These are phyloP conservation scores for Penicillium thymicola DNA, from an alignment of 2,329 filamentous ascomycete species.

Conservation along the genomic window DNA sequence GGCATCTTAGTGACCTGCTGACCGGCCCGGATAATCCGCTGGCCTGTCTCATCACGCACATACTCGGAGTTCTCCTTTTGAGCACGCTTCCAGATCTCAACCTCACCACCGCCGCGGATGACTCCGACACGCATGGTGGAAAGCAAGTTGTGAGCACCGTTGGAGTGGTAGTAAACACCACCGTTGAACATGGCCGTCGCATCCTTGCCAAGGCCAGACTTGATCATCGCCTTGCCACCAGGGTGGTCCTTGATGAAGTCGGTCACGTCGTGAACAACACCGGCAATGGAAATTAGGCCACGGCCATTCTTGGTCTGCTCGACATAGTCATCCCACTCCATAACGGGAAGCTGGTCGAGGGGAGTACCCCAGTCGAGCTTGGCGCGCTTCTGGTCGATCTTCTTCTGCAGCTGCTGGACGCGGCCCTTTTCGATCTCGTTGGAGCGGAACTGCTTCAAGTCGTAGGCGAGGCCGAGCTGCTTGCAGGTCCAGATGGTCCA, in stretches of 20 bases:
- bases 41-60: constrained; percentile 74
- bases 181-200: constrained; percentile 90
- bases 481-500: constrained; percentile 85
- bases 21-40: constrained; percentile 81
- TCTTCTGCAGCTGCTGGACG: constrained; percentile 86
- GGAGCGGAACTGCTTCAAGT: constrained; percentile 84
- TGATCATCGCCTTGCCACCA: constrained; percentile 85
- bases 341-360: constrained; percentile 78
- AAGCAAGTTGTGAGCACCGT: constrained; percentile 83
- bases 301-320: constrained; percentile 73
- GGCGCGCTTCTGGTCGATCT: constrained; percentile 81
- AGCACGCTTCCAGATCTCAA: constrained; percentile 89
- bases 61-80: constrained; percentile 74
- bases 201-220: constrained; percentile 78
- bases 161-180: constrained; percentile 85
- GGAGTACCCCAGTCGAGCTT: constrained; percentile 83
- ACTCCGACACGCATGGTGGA: constrained; percentile 87
- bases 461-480: constrained; percentile 76
- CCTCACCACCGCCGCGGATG: constrained; percentile 80
- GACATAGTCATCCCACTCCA: constrained; percentile 84
- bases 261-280: constrained; percentile 80
- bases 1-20: constrained; percentile 79
- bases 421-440: constrained; percentile 93
- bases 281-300: constrained; percentile 72
- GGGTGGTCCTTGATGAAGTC: constrained; percentile 86